Conservation (phyloP, 805 yeast genomes). For the Cyberlindnera mrakii region DNA sequence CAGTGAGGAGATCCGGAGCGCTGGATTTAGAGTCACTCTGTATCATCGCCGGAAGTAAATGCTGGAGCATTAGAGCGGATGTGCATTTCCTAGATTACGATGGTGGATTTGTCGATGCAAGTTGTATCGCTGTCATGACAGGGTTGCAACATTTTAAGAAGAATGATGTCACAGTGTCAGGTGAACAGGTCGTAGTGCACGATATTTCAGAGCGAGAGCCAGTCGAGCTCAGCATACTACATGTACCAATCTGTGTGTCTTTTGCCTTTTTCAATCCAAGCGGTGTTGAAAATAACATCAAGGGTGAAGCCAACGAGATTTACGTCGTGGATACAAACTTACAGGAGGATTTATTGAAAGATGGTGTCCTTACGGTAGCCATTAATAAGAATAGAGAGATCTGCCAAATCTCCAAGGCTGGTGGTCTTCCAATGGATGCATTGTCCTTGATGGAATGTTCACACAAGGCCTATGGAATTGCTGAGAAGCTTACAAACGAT, state of each 20-base stretch:
- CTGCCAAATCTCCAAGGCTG: constrained; percentile 85
- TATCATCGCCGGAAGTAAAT: constrained; percentile 82
- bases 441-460: constrained; percentile 60
- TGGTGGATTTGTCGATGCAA: constrained; percentile 88
- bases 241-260: constrained; percentile 84
- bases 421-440: constrained; percentile 82
- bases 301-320: constrained; percentile 59
- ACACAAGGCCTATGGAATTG: constrained; percentile 56
- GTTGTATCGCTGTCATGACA: constrained; percentile 85
- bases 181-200: constrained; percentile 62
- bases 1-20: constrained; percentile 85
- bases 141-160: constrained; percentile 77
- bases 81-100: constrained; percentile 85
- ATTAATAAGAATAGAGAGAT: constrained; percentile 85
- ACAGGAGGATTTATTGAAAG: constrained; percentile 70
- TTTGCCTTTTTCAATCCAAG: constrained; percentile 77
- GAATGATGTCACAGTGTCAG: constrained; percentile 74
- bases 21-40: constrained; percentile 87
- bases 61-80: constrained; percentile 90
- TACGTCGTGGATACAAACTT: constrained; percentile 69
- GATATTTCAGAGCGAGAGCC: constrained; percentile 77
- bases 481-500: constrained; percentile 56
- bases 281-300: constrained; percentile 61
- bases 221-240: constrained; percentile 76
- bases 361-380: constrained; percentile 79